Percentiles rank a stretch among this genome's conserved stretches.
Evolutionary conservation across 352 stramenopile species (phyloP).

Genomic region (Phytopythium litorale): DNA sequence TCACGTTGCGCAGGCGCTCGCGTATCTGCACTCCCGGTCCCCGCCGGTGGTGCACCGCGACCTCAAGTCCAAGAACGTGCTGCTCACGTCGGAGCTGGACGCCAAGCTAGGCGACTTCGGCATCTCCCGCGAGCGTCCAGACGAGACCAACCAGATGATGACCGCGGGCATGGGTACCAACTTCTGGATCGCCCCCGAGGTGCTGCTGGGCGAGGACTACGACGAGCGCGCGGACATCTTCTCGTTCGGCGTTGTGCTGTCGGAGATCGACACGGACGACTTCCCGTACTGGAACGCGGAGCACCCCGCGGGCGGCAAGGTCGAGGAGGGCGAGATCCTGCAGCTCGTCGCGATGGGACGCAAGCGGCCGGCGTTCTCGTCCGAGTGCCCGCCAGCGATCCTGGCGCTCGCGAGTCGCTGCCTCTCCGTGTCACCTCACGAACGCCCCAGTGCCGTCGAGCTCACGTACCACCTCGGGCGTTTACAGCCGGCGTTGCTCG

Average conservation of each 20-base stretch:
- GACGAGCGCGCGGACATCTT: slow-evolving; percentile 34
- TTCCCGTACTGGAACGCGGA: slow-evolving; percentile 32
- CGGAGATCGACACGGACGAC: slow-evolving; percentile 37
- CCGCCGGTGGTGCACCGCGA: slow-evolving; percentile 40
- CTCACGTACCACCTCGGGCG: slow-evolving; percentile 17
- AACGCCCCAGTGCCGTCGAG: slow-evolving; percentile 24
- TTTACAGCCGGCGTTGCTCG: background rate
- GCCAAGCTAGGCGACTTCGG: slow-evolving; percentile 18
- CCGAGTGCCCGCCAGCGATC: slow-evolving; percentile 21
- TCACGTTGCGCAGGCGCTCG: slow-evolving; percentile 39
- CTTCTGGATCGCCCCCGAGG: slow-evolving; percentile 36
- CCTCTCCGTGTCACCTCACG: slow-evolving; percentile 19
- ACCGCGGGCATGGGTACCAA: slow-evolving; percentile 29
- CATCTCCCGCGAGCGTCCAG: background rate
- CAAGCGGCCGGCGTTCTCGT: slow-evolving; percentile 27
- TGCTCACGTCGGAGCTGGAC: slow-evolving; percentile 9
- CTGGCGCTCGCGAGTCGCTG: slow-evolving; percentile 27
- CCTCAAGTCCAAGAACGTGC: slow-evolving; percentile 27
- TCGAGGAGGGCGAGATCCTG: slow-evolving; percentile 30
- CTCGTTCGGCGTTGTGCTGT: slow-evolving; percentile 39
- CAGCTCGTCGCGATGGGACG: slow-evolving; percentile 21
- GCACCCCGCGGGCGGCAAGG: slow-evolving; percentile 12
- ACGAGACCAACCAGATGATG: slow-evolving; percentile 9
- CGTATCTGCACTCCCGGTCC: slow-evolving; percentile 43
- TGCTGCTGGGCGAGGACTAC: slow-evolving; percentile 26